These are phyloP conservation scores for Geotrichum australiense DNA, from an alignment of 1,139 yeast species.

Conservation along the genomic window DNA sequence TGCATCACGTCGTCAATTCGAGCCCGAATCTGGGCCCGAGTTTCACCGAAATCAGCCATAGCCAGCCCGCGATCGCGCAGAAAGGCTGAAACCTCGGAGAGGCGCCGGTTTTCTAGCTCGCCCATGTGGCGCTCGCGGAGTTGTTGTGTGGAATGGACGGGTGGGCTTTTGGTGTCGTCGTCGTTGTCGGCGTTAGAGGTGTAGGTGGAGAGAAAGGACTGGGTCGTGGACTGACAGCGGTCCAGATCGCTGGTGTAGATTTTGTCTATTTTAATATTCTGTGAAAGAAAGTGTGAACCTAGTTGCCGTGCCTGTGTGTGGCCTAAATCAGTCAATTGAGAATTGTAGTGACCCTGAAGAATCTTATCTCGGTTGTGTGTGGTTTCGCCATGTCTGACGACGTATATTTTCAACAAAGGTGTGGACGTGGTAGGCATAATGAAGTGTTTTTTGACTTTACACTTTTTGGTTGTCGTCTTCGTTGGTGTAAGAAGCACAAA, in stretches of 20 bases:
- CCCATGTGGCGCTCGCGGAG: slow-evolving; percentile 83
- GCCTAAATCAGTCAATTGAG: slow-evolving; percentile 26
- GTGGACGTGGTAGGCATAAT: too few species aligned
- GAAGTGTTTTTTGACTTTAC: too few species aligned
- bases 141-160: slow-evolving; percentile 32
- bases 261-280: slow-evolving; percentile 6
- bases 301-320: slow-evolving; percentile 24
- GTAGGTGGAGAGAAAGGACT: too few species aligned
- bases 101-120: slow-evolving; percentile 65
- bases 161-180: slow-evolving; percentile 20
- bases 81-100: slow-evolving; percentile 55
- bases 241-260: slow-evolving; percentile 30
- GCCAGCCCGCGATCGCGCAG: slow-evolving; percentile 45
- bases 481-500: too few species aligned
- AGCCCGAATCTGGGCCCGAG: slow-evolving; percentile 38
- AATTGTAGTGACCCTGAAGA: slow-evolving; percentile 58
- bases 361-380: slow-evolving; percentile 59
- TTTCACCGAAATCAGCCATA: slow-evolving; percentile 52
- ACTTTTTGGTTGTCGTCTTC: too few species aligned
- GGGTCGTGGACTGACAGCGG: slow-evolving; percentile 24
- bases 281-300: slow-evolving; percentile 22
- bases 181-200: slow-evolving; percentile 1
- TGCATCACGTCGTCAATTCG: slow-evolving; percentile 50
- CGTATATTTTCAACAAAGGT: too few species aligned
- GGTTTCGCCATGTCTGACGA: slow-evolving; percentile 79